A percentile compares a stretch with the other conserved stretches of the same genome.
These are phyloP conservation scores for Colletotrichum orchidophilum DNA, from an alignment of 2,329 filamentous ascomycete species.

Conservation along the genomic window DNA sequence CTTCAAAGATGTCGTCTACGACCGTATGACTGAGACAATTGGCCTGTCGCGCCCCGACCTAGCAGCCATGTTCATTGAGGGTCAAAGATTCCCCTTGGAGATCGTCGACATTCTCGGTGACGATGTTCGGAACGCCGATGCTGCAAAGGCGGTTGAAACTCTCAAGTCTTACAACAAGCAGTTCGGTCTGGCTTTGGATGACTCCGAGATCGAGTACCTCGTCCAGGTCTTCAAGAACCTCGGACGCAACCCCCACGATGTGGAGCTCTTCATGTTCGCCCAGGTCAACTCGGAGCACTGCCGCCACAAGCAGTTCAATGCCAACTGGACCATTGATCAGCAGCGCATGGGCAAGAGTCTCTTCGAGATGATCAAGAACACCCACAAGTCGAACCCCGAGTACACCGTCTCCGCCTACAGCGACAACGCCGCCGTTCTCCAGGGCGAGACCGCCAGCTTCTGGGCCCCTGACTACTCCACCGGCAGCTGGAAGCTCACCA, in stretches of 20 bases:
- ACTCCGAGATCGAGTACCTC: conserved; percentile 91
- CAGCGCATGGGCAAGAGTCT: conserved; percentile 80
- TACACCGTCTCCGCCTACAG: conserved; percentile 96
- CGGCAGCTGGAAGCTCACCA: conserved; percentile 86
- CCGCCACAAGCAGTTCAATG: conserved; percentile 91
- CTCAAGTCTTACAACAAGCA: conserved; percentile 85
- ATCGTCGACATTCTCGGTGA: conserved; percentile 78
- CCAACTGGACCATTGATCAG: conserved; percentile 94
- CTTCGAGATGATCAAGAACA: conserved; percentile 97
- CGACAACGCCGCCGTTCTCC: conserved; percentile 94
- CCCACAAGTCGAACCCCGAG: conserved; percentile 82
- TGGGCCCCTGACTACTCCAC: conserved; percentile 91
- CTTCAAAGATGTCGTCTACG: conserved; percentile 79
- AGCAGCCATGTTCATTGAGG: conserved; percentile 81
- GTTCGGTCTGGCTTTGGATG: conserved; percentile 86
- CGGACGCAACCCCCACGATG: conserved; percentile 79
- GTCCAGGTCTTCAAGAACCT: conserved; percentile 65
- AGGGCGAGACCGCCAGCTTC: conserved; percentile 73
- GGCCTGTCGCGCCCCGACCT: conserved; percentile 73
- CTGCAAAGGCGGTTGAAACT: conserved; percentile 64
- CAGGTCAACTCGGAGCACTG: conserved; percentile 99
- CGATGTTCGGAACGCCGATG: conserved; percentile 53
- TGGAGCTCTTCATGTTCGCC: conserved; percentile 99
- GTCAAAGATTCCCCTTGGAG: conserved; percentile 68
- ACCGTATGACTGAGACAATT: conserved; percentile 95